Evolutionary conservation across 139 green algal genomes (phyloP), one percentile per base, ranked within the genome.

Genomic region (Chlamydomonas sp.): DNA sequence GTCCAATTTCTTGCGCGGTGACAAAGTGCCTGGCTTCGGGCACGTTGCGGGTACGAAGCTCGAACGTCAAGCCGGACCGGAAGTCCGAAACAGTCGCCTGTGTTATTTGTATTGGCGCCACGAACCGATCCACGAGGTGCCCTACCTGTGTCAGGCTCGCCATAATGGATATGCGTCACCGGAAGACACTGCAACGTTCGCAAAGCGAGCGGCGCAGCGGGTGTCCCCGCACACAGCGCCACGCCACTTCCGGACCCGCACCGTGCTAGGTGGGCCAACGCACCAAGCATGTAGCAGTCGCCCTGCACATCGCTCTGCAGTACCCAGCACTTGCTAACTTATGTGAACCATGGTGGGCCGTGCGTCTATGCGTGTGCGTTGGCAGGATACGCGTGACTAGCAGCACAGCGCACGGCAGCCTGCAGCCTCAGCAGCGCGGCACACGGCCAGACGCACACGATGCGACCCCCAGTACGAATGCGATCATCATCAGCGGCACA

Each of bases 1-100:
- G 92, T 49, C 88, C 90, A 1, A 78, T 91, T 64, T 88, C 80
- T 31, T 94, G 92, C 73, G 16, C 63, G 20, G 77, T 93, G 14
- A 63, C 79, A 31, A 78, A 83, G 3, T 93, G 90, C 68, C 68
- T 84, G 10, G 64, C 80, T 1, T 77, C n/a, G 12, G 87, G 90
- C 64, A 90, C 77, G 1, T 5, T 81, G 4, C 83, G 90, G 87
- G 86, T 89, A 58, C 63, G 85, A n/a, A 6, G 16, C 58, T 2
- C 12, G 66, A 10, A 71, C 10, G 66, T 71, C 66, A 71, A 71
- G 12, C 9, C 66, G 66, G 10, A 71, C 10, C 66, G 10, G 10
- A 71, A 18, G 66, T 18, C 9, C 10, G 12, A 14, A 10, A 18
- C 12, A 14, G 66, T 18, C 12, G 10, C 10, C 9, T 18, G 66